Conservation (phyloP, 768 basidiomycete genomes). For the Termitomyces sp. region DNA sequence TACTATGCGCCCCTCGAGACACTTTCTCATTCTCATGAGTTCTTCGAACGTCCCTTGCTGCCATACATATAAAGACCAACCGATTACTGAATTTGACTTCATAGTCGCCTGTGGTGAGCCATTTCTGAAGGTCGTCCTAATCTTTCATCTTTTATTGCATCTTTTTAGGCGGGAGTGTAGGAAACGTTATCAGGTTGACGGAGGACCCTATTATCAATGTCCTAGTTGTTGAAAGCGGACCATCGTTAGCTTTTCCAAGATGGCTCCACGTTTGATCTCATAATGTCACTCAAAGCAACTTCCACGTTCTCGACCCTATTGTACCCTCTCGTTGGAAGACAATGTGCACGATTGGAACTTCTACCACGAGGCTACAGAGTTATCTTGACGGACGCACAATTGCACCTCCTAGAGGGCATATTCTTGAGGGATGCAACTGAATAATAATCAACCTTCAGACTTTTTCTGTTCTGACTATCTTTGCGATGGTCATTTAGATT, state of each 20-base stretch:
- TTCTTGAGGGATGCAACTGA: slow-evolving; percentile 26
- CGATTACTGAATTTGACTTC: slow-evolving; percentile 1
- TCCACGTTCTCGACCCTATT: slow-evolving; percentile 14
- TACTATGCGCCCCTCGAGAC: background rate
- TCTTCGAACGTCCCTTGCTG: background rate
- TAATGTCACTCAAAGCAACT: slow-evolving; percentile 9
- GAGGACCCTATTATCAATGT: background rate
- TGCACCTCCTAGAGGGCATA: slow-evolving; percentile 16
- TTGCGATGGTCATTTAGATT: slow-evolving; percentile 6
- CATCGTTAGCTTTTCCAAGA: background rate
- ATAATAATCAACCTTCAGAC: slow-evolving; percentile 9
- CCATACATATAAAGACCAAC: background rate
- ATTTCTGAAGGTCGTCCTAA: too few species aligned
- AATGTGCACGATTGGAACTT: slow-evolving; percentile 25
- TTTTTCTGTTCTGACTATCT: background rate
- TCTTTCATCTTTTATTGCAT: too few species aligned
- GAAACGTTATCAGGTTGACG: background rate
- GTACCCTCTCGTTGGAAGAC: slow-evolving; percentile 12
- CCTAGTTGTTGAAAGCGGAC: background rate
- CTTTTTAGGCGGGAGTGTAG: background rate
- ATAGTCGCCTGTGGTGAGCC: slow-evolving; percentile 7
- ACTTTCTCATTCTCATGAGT: background rate
- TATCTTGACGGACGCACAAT: slow-evolving; percentile 15
- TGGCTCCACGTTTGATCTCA: background rate
- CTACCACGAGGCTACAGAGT: slow-evolving; percentile 16